phyloP scores from a whole-genome alignment of 2,329 filamentous ascomycete genomes.

The Beauveria caledonica region DNA sequence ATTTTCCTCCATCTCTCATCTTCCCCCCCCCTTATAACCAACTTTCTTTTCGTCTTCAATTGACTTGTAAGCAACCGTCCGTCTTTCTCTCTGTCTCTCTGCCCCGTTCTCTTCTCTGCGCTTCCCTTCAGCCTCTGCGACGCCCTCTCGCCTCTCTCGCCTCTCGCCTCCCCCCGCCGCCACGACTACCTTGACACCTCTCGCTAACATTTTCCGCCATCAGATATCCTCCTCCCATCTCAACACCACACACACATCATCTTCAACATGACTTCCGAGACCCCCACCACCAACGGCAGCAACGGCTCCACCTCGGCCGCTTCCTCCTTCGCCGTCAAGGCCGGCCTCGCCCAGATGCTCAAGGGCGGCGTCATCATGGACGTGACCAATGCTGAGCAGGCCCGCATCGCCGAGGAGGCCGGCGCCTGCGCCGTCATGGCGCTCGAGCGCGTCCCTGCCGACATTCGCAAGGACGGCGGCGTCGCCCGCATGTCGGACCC shows the following conservation, averaged over 20 bases:
- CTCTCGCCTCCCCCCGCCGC: too few relatives aligned
- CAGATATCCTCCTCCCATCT: not conserved
- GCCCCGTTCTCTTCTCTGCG: not conserved
- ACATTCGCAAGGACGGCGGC: conserved; percentile 86
- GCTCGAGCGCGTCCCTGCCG: conserved; percentile 91
- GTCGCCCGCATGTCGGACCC: conserved; percentile 97
- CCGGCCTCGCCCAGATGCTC: conserved; percentile 92
- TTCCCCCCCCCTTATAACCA: not conserved
- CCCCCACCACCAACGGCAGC: conserved; percentile 13
- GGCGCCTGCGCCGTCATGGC: conserved; percentile 97
- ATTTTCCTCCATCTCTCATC: not conserved
- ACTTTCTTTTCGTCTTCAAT: not conserved
- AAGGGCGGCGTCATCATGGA: conserved; percentile 99
- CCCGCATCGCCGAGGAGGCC: conserved; percentile 94
- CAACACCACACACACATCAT: not conserved
- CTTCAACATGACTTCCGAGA: conserved; percentile 27
- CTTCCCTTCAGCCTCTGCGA: not conserved
- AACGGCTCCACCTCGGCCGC: conserved; percentile 27
- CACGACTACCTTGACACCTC: not conserved
- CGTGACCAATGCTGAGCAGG: conserved; percentile 87
- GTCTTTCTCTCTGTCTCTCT: too few relatives aligned
- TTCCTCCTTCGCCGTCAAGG: conserved; percentile 78
- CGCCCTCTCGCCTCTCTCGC: too few relatives aligned
- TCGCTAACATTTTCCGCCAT: not conserved
- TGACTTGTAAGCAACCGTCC: not conserved